phyloP scores from a whole-genome alignment of 495 filamentous ascomycete species.

The Diplogelasinospora grovesii region DNA sequence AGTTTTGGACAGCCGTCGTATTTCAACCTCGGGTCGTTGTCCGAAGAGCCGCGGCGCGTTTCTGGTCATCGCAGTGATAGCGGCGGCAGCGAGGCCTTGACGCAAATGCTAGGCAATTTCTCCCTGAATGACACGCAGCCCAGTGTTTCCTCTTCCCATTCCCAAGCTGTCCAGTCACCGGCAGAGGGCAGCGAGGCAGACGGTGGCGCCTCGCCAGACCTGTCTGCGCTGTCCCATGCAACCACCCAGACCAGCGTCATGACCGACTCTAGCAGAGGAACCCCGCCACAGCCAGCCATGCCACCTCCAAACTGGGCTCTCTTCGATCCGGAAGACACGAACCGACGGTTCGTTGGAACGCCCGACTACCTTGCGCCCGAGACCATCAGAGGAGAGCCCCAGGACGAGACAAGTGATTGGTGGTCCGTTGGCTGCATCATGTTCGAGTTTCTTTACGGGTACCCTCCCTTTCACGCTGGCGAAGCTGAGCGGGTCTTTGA shows the following conservation, averaged over 20 bases:
- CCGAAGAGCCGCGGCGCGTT: conserved; percentile 71
- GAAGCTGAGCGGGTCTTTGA: conserved; percentile 94
- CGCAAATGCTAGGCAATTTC: conserved; percentile 76
- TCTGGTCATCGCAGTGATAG: conserved; percentile 92
- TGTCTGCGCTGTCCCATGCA: conserved; percentile 54
- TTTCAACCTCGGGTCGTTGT: conserved; percentile 66
- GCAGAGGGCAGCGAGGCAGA: conserved; percentile 43
- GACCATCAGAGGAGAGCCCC: conserved; percentile 88
- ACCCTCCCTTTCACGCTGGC: conserved; percentile 83
- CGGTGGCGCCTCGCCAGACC: conserved; percentile 61
- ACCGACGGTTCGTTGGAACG: conserved; percentile 90
- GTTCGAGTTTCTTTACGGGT: conserved; percentile 93
- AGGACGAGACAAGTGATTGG: conserved; percentile 99
- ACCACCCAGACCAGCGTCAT: conserved; percentile 48
- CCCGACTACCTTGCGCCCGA: conserved; percentile 97
- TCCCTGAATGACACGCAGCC: conserved; percentile 60
- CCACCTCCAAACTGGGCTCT: conserved; percentile 91
- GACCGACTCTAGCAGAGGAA: conserved; percentile 35
- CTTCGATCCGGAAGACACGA: conserved; percentile 91
- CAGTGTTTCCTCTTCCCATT: too few species aligned
- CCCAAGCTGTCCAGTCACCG: conserved; percentile 51
- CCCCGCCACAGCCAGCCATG: conserved; percentile 71
- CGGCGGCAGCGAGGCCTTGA: conserved; percentile 76
- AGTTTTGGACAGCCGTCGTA: conserved; percentile 82
- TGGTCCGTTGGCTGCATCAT: conserved; percentile 97